Evolutionary conservation across 208 protist species (phyloP).

Genomic region (Phytomonas sp.): DNA sequence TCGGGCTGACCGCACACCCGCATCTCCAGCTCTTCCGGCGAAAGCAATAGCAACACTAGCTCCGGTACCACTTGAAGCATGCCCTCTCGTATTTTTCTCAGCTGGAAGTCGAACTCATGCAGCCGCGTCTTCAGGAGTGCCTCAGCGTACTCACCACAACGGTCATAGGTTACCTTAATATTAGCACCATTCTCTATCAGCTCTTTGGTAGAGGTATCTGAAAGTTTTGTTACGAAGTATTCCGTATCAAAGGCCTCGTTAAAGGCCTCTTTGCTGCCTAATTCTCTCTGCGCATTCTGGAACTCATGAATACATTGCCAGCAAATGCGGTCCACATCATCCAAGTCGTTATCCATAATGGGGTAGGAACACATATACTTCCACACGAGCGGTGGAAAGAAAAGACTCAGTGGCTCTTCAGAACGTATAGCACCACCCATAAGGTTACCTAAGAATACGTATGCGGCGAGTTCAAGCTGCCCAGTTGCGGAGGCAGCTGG

Average conservation of each 20-base stretch:
- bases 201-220: conserved; percentile 68
- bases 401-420: conserved; percentile 84
- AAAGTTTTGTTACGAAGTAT: conserved; percentile 75
- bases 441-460: conserved; percentile 88
- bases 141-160: conserved; percentile 70
- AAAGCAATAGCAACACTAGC: conserved; percentile 70
- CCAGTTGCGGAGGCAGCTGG: conserved; percentile 61
- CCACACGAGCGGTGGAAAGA: conserved; percentile 90
- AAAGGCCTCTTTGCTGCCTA: conserved; percentile 44
- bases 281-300: conserved; percentile 12
- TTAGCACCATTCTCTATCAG: conserved; percentile 55
- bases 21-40: conserved; percentile 81
- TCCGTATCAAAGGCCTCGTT: conserved; percentile 79
- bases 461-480: conserved; percentile 53
- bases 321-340: conserved; percentile 74
- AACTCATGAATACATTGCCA: conserved; percentile 84
- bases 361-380: conserved; percentile 63
- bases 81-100: conserved; percentile 78
- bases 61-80: conserved; percentile 83
- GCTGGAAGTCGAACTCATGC: conserved; percentile 69
- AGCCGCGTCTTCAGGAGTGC: conserved; percentile 59
- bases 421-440: conserved; percentile 92
- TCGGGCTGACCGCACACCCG: conserved; percentile 87
- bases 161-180: conserved; percentile 62
- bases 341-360: conserved; percentile 63